These are phyloP conservation scores for Venturia carpophila DNA, from an alignment of 2,329 filamentous ascomycete genomes.

Conservation along the genomic window DNA sequence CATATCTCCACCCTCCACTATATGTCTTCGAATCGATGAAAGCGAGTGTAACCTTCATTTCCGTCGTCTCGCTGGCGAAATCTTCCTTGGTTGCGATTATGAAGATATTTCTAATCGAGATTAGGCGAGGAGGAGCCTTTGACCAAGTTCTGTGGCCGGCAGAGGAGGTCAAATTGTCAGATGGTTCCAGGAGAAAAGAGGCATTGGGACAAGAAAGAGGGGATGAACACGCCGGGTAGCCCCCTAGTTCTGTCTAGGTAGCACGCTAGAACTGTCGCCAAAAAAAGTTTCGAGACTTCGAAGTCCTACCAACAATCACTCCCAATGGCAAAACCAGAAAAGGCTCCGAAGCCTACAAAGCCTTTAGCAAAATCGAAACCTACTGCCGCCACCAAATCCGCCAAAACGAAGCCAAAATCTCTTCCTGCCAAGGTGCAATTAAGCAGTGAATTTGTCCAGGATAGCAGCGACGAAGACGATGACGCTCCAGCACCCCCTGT, in stretches of 20 bases:
- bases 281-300: background rate
- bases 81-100: too few species aligned
- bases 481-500: background rate
- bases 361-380: background rate
- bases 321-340: conserved; percentile 6
- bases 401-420: background rate
- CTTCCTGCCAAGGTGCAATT: conserved; percentile 7
- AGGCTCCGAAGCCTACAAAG: background rate
- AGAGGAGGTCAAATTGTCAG: too few species aligned
- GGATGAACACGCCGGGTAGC: background rate
- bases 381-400: background rate
- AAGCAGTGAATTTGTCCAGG: conserved; percentile 15
- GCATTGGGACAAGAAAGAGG: too few species aligned
- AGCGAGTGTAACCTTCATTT: too few species aligned
- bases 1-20: too few species aligned
- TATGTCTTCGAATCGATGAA: too few species aligned
- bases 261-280: background rate
- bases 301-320: background rate
- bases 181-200: too few species aligned
- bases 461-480: conserved; percentile 11
- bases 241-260: background rate
- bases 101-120: too few species aligned
- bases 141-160: too few species aligned
- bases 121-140: too few species aligned
- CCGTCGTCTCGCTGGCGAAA: too few species aligned